A percentile compares a stretch with the other conserved stretches of the same genome.
These are phyloP conservation scores for Aspergillus ruber DNA, from an alignment of 2,329 filamentous ascomycete genomes.

Conservation along the genomic window DNA sequence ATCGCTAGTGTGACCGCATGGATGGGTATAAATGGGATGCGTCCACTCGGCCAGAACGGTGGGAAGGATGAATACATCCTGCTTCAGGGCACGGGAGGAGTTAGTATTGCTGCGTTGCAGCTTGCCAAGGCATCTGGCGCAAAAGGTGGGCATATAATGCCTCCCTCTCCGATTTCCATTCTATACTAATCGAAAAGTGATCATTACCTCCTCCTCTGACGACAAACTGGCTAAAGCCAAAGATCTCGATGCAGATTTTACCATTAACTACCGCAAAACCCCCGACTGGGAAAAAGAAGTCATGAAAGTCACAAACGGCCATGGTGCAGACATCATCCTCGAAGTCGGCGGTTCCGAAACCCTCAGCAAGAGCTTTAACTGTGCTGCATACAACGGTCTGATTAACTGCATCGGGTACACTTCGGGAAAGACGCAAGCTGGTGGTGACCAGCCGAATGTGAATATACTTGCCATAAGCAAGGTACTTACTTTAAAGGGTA, in stretches of 20 bases:
- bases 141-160: slow-evolving; percentile 18
- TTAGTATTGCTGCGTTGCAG: slow-evolving; percentile 40
- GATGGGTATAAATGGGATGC: slow-evolving; percentile 43
- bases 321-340: slow-evolving; percentile 47
- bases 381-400: slow-evolving; percentile 40
- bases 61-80: slow-evolving; percentile 41
- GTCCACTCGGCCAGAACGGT: slow-evolving; percentile 38
- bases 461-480: slow-evolving; percentile 50
- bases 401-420: slow-evolving; percentile 45
- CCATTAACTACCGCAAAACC: slow-evolving; percentile 45
- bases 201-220: slow-evolving; percentile 48
- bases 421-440: slow-evolving; percentile 50
- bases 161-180: slow-evolving; percentile 12
- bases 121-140: slow-evolving; percentile 45
- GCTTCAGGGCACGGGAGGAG: slow-evolving; percentile 49
- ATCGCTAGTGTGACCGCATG: slow-evolving; percentile 47
- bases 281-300: slow-evolving; percentile 44
- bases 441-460: slow-evolving; percentile 51
- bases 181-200: slow-evolving; percentile 36
- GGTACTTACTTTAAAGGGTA: slow-evolving; percentile 51
- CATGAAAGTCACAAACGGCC: slow-evolving; percentile 36
- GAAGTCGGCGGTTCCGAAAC: slow-evolving; percentile 47
- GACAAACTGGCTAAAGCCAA: slow-evolving; percentile 46
- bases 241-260: slow-evolving; percentile 43
- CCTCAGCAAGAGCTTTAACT: slow-evolving; percentile 41